These are phyloP conservation scores for Lepidium aucheri DNA, from an alignment of 345 rosid species.

Conservation along the genomic window DNA sequence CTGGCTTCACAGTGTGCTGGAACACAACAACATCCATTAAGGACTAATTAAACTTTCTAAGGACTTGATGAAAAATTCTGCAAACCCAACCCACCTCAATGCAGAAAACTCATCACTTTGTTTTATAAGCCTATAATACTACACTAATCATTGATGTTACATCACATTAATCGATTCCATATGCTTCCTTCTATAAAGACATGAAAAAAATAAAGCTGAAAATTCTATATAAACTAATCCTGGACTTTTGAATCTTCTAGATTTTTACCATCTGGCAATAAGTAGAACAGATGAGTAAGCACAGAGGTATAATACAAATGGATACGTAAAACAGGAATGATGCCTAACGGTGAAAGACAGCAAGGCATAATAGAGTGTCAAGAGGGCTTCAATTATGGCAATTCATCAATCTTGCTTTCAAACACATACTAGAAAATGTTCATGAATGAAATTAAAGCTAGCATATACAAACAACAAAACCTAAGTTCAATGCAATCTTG, in stretches of 20 bases:
- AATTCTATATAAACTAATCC: not conserved
- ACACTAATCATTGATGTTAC: conserved; percentile 4
- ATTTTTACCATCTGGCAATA: not conserved
- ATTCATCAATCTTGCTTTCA: not conserved
- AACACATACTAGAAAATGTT: not conserved
- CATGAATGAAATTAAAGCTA: not conserved
- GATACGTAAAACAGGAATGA: not conserved
- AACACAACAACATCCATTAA: conserved; percentile 49
- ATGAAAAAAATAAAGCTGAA: not conserved
- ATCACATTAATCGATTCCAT: not conserved
- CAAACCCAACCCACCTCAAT: conserved; percentile 10
- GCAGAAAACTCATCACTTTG: conserved; percentile 7
- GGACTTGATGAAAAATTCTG: conserved; percentile 5
- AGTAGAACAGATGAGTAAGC: not conserved
- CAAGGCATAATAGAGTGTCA: not conserved
- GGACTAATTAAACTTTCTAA: conserved; percentile 35
- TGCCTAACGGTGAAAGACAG: not conserved
- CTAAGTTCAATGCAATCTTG: not conserved
- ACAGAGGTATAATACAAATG: not conserved
- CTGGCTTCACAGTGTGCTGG: conserved; percentile 68
- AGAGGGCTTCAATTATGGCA: not conserved
- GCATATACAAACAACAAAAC: not conserved
- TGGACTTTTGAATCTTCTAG: not conserved
- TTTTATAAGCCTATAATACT: not conserved
- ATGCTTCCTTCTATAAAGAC: not conserved